Base-by-base conservation (phyloP, 1,139 yeast genomes). In the Sugiyamaella japonica region DNA sequence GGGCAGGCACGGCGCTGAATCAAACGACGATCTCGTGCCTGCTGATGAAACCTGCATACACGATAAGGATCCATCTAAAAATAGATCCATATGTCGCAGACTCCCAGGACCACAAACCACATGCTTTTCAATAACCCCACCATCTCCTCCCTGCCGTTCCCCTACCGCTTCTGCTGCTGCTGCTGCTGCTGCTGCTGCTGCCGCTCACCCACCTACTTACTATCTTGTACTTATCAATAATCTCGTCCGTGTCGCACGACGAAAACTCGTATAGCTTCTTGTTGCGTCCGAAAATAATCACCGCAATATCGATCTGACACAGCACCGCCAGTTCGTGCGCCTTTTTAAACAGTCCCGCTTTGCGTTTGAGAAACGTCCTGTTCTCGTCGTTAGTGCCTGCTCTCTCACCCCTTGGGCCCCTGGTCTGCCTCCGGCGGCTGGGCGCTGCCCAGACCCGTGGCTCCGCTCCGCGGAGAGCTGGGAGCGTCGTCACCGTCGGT, bases 271-370 rank as follows among this genome's bases (percentile, higher is more conserved):
- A 88, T 45, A 88, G 78, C 66, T 82, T 83, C 62, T 88, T 86
- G 71, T 89, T 89, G 66, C 82, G 82, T n/a, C 96, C 96, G 47
- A 90, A 78, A 32, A 93, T 89, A 23, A 93, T 83, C 34, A 93
- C 95, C 1, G 98, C 95, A 50, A 93, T 78, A 67, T 93, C 98
- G 7, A 90, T 96, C 61, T 89, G 95, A 70, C 99, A 91, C 53
- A 93, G 76, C 17, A 91, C 91, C 1, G 97, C 85, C 57, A 93
- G 78, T 71, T 93, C 99, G 68, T 91, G 95, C 1, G 99, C 99
- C 71, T 93, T 93, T 69, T 93, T 93, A 75, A 93, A 91, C 48
- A 93, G 76, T 1, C 99, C 99, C 0, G 96, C 95, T 70, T 91
- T 93, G 55, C 99, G 80, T 71, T 93, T 93, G 61, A 89, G 89